Percentiles rank a stretch among this genome's conserved stretches.
These are phyloP conservation scores for Zangia roseola DNA, from an alignment of 768 basidiomycete genomes.

Conservation along the genomic window DNA sequence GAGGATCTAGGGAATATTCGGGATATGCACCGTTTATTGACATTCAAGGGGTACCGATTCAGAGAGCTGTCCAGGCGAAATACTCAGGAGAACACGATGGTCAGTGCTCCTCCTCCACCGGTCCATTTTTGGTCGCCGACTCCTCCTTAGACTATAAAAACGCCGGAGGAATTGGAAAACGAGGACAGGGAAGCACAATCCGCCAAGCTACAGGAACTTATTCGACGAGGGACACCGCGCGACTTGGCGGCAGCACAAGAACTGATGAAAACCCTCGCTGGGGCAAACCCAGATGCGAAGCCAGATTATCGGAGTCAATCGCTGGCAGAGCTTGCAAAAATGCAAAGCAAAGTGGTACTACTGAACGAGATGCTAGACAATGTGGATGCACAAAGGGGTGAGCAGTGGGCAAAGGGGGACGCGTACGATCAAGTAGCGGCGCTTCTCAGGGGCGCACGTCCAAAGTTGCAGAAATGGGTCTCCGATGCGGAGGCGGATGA, in stretches of 20 bases:
- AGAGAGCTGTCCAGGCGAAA: constrained; percentile 43
- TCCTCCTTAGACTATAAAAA: constrained; percentile 74
- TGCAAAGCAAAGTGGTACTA: constrained; percentile 94
- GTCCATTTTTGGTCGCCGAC: background rate
- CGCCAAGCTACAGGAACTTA: constrained; percentile 98
- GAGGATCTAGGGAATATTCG: constrained; percentile 96
- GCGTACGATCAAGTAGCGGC: constrained; percentile 95
- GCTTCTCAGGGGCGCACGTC: constrained; percentile 77
- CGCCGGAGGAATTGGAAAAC: constrained; percentile 92
- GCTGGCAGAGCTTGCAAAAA: constrained; percentile 84
- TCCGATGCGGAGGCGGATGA: constrained; percentile 89
- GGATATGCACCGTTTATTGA: constrained; percentile 94
- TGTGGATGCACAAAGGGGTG: constrained; percentile 66
- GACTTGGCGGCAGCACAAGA: constrained; percentile 96
- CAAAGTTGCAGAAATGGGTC: constrained; percentile 98
- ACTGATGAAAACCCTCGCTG: constrained; percentile 93
- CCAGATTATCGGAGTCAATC: constrained; percentile 93
- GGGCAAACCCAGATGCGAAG: constrained; percentile 92
- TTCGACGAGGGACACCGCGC: constrained; percentile 91
- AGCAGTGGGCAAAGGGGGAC: constrained; percentile 84
- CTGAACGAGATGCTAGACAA: constrained; percentile 98
- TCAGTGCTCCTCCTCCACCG: background rate
- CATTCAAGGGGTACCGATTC: constrained; percentile 90
- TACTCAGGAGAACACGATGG: constrained; percentile 21
- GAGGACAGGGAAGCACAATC: constrained; percentile 95